Evolutionary conservation across 1,139 yeast genomes (phyloP), one percentile per base, ranked within the genome.

Genomic region (Blastobotrys niveus): DNA sequence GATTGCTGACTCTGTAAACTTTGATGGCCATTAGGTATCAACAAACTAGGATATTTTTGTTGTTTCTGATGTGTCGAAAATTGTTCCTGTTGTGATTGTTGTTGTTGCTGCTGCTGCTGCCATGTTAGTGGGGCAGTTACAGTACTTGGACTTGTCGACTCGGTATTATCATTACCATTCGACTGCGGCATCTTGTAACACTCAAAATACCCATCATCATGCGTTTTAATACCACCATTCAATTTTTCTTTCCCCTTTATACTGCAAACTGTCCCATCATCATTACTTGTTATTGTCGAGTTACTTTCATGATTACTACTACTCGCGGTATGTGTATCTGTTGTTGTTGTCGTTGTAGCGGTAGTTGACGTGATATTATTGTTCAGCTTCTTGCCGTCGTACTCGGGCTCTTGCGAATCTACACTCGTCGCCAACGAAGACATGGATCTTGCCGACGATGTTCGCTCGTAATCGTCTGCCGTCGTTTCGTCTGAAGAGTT

Each of bases 391-490:
- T 14, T 24, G 15, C 14, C 21, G 12, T 19, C 25, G 27, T 14
- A 9, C 29, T 27, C 33, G 14, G 34, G 34, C 43, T 38, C 48
- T 19, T 47, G 43, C 14, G 63, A 47, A 25, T 48, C 46, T 17
- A 48, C 52, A 18, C 50, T 47, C 10, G 52, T 48, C 18, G 52
- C 52, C 48, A 48, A 37, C 19, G 50, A 47, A 9, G 52, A 47
- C 52, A 48, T 48, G 43, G 52, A 48, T 41, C 49, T 40, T 22
- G 51, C 50, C 24, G 52, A 47, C 40, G 48, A 47, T 20, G 48
- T 43, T 15, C 45, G 48, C 38, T 46, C 46, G 47, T 41, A 38
- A 22, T 48, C 52, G 46, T 48, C 52, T 31, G 46, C 52, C 10
- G 47, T 40, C 6, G 44, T 40, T 32, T 46, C 49, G 44, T 46